phyloP scores from a whole-genome alignment of 805 yeast species.

The Candida palmyrensis region DNA sequence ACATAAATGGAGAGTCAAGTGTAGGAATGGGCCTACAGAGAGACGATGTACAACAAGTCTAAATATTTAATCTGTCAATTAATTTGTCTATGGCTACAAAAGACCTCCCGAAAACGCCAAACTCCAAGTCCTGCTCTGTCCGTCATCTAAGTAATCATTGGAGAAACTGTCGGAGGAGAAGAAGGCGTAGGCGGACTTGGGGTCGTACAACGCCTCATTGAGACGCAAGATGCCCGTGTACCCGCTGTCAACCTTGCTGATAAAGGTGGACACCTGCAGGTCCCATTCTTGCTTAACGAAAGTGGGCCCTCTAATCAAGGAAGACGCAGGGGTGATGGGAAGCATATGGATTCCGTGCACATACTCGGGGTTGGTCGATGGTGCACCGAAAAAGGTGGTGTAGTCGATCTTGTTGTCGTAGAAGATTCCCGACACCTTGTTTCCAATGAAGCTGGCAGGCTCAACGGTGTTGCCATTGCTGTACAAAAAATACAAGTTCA shows the following conservation, averaged over 20 bases:
- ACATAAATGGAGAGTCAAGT: too few species aligned
- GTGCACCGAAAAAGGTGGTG: slow-evolving; percentile 63
- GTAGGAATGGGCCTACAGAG: too few species aligned
- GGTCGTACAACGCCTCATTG: slow-evolving; percentile 15
- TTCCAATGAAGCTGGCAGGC: slow-evolving; percentile 47
- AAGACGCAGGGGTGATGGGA: slow-evolving; percentile 61
- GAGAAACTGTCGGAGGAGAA: slow-evolving; percentile 9
- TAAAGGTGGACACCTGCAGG: slow-evolving; percentile 22
- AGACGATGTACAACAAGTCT: too few species aligned
- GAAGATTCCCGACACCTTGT: slow-evolving; percentile 63
- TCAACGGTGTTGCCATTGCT: slow-evolving; percentile 35
- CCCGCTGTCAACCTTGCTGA: slow-evolving; percentile 42
- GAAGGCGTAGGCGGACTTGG: slow-evolving; percentile 12
- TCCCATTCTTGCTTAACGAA: slow-evolving; percentile 48
- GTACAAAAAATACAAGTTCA: slow-evolving; percentile 53
- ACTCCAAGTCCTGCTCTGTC: slow-evolving; percentile 12
- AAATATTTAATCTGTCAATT: too few species aligned
- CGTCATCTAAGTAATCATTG: slow-evolving; percentile 10
- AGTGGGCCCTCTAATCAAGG: slow-evolving; percentile 46
- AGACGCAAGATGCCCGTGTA: slow-evolving; percentile 54
- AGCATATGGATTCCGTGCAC: slow-evolving; percentile 80
- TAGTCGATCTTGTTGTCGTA: slow-evolving; percentile 72
- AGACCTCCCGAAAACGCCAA: slow-evolving; percentile 12
- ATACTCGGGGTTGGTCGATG: slow-evolving; percentile 40
- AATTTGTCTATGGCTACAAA: too few species aligned